Evolutionary conservation across 345 rosid genomes (phyloP), one percentile per base, ranked within the genome.

Genomic region (Populus ilicifolia): DNA sequence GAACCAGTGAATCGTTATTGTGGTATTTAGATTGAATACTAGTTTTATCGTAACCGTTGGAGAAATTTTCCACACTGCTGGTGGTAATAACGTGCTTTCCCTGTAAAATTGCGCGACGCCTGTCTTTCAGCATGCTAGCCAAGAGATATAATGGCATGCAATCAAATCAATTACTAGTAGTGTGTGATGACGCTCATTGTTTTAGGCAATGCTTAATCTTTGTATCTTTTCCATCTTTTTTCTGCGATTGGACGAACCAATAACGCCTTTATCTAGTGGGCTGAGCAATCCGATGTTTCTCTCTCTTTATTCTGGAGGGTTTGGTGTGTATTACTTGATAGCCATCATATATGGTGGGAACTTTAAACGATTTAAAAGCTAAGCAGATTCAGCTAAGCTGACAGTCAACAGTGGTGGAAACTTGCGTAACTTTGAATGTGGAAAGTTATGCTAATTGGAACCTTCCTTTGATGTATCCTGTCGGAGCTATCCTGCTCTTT

Each of bases 1-100:
- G 38, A 68, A 33, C 75, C 30, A 29, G 35, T 8, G 69, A 72
- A 64, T 72, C 66, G 44, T 25, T 38, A n/a, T 66, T 80, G 36
- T 59, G 29, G 38, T n/a, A 39, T 54, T 44, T 65, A 72, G 70
- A 18, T 75, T 43, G 63, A 25, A 48, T 44, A 14, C 1, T 29
- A 44, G 61, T 3, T 17, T 54, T 38, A 16, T 43, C 5, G 18
- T 38, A 20, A 39, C 43, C n/a, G 9, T 72, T 50, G 69, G 70
- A 36, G 70, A 46, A 46, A 54, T 56, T 62, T 70, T 59, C 20
- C 52, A 27, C 27, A 6, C 12, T 38, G 30, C 39, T 2, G 41
- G 74, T 16, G 62, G 44, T 20, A 71, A 25, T 30, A 43, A 13
- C 20, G 2, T 13, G 18, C 44, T n/a, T 72, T 52, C 35, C 16